phyloP scores from a whole-genome alignment of 495 filamentous ascomycete species.

The Lindgomyces ingoldianus region DNA sequence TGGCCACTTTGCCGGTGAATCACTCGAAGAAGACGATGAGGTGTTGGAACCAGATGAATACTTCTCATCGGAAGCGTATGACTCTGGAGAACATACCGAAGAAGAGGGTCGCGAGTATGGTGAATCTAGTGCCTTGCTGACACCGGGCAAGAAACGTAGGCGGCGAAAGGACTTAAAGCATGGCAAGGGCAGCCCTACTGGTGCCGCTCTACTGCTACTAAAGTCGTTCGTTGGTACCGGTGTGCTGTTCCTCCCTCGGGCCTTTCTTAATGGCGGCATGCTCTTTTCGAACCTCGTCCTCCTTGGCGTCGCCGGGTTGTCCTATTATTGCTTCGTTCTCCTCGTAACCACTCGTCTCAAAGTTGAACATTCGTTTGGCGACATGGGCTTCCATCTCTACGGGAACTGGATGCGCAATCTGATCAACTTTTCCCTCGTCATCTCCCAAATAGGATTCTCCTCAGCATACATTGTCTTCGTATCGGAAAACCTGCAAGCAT shows the following conservation, averaged over 20 bases:
- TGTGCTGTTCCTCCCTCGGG: conserved; percentile 92
- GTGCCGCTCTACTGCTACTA: conserved; percentile 78
- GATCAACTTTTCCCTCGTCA: conserved; percentile 86
- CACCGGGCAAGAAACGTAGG: conserved; percentile 67
- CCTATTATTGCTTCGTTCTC: conserved; percentile 95
- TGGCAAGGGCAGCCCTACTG: conserved; percentile 70
- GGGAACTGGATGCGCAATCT: conserved; percentile 84
- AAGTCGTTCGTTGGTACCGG: conserved; percentile 98
- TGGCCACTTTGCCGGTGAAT: conserved; percentile 95
- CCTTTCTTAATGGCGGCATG: conserved; percentile 95
- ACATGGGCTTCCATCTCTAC: conserved; percentile 90
- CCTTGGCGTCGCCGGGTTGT: conserved; percentile 76
- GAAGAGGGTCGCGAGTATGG: conserved; percentile 69
- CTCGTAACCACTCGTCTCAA: conserved; percentile 82
- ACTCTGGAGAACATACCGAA: conserved; percentile 47
- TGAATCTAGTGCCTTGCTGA: conserved; percentile 79
- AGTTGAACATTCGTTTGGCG: conserved; percentile 88
- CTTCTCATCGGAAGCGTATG: conserved; percentile 69
- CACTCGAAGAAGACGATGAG: conserved; percentile 94
- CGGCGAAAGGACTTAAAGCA: conserved; percentile 68
- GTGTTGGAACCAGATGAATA: conserved; percentile 81
- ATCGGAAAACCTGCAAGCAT: conserved; percentile 91
- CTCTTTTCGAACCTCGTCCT: conserved; percentile 91
- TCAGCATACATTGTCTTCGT: conserved; percentile 99
- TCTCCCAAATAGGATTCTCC: conserved; percentile 94